These are phyloP conservation scores for Chytridiales sp. DNA, from an alignment of 371 early-diverging fungal species.

Conservation along the genomic window DNA sequence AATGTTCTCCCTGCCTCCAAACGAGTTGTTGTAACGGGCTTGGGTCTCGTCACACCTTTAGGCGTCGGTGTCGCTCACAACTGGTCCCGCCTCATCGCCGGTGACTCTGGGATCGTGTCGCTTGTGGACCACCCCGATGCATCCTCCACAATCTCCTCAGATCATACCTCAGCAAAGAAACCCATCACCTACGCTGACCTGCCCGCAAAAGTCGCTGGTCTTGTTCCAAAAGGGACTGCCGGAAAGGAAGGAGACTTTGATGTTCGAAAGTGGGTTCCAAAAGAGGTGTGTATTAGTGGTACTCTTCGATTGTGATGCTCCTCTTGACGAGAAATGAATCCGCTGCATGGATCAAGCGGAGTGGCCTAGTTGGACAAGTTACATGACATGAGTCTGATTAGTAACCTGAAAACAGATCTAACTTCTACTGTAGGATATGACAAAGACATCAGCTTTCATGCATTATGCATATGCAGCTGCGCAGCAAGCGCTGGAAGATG, in stretches of 20 bases:
- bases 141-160: no score
- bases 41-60: conserved; percentile 92
- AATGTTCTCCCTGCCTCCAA: no score
- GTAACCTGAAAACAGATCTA: background rate
- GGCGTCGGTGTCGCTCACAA: conserved; percentile 71
- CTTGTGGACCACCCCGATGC: conserved; percentile 36
- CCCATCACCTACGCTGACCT: conserved; percentile 51
- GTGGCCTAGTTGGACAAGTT: no score
- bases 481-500: conserved; percentile 81
- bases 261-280: conserved; percentile 68
- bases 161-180: conserved; percentile 2
- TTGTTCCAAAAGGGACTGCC: conserved; percentile 61
- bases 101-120: conserved; percentile 76
- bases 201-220: conserved; percentile 80
- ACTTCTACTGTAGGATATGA: conserved; percentile 60
- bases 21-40: conserved; percentile 91
- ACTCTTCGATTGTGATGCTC: no score
- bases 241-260: conserved; percentile 62
- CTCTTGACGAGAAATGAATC: no score
- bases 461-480: conserved; percentile 87
- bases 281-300: conserved; percentile 60
- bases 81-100: conserved; percentile 75
- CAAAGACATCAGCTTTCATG: conserved; percentile 79
- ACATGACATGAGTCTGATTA: background rate
- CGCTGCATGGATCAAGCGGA: no score